Conservation (phyloP, 768 basidiomycete genomes). For the Aureoboletus auriporus region DNA sequence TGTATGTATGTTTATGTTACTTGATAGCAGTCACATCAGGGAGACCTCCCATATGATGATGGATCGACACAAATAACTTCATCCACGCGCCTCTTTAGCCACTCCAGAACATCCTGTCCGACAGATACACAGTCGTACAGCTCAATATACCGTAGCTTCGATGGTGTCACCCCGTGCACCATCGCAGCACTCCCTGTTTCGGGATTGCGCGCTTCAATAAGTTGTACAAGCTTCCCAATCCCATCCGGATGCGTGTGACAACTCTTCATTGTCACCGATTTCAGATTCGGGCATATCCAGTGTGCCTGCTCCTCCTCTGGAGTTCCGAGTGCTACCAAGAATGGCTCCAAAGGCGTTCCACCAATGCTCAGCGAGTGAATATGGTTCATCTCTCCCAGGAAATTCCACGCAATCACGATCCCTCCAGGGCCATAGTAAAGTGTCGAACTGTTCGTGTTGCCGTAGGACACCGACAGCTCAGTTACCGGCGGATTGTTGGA, state of each 20-base stretch:
- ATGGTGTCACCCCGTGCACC: conserved; percentile 47
- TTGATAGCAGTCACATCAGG: conserved; percentile 9
- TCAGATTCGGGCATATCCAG: conserved; percentile 65
- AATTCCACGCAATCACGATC: conserved; percentile 61
- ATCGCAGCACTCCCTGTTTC: conserved; percentile 32
- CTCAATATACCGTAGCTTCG: conserved; percentile 54
- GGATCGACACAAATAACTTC: conserved; percentile 63
- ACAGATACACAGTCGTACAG: conserved; percentile 62
- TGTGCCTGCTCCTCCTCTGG: conserved; percentile 56
- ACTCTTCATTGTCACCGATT: conserved; percentile 54
- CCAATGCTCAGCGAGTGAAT: conserved; percentile 62
- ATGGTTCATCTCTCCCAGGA: conserved; percentile 55
- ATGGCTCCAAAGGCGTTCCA: conserved; percentile 59
- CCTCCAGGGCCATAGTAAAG: conserved; percentile 60
- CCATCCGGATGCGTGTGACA: conserved; percentile 66
- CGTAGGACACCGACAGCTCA: conserved; percentile 62
- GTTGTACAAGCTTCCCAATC: conserved; percentile 62
- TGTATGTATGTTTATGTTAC: conserved; percentile 1
- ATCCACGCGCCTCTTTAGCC: conserved; percentile 59
- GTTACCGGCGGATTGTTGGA: conserved; percentile 55
- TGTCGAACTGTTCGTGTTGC: conserved; percentile 32
- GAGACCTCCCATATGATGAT: conserved; percentile 43
- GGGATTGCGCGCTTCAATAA: conserved; percentile 72
- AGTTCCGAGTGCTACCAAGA: conserved; percentile 52
- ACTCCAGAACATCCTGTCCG: conserved; percentile 65